Conservation (phyloP, 2,329 filamentous ascomycete genomes). For the Fusarium sp. region DNA sequence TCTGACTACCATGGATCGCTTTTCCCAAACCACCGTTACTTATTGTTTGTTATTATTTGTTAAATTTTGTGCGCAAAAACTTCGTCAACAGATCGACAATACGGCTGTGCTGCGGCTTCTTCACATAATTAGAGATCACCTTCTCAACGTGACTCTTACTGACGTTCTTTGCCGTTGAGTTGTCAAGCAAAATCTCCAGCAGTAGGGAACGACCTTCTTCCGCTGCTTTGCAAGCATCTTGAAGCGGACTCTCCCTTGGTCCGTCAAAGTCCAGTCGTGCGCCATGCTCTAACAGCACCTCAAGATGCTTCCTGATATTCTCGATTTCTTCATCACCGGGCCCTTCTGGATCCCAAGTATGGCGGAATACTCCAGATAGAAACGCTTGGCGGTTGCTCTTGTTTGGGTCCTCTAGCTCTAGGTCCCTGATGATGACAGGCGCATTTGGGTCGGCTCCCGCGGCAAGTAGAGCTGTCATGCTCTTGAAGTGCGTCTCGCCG, state of each 20-base stretch:
- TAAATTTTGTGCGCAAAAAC: conserved; percentile 2
- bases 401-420: not conserved
- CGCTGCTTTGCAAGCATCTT: conserved; percentile 14
- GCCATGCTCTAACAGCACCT: conserved; percentile 14
- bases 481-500: not conserved
- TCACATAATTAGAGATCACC: not conserved
- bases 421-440: not conserved
- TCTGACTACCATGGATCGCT: not conserved
- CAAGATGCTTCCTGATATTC: not conserved
- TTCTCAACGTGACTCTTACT: not conserved
- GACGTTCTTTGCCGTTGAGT: conserved; percentile 12
- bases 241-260: conserved; percentile 1
- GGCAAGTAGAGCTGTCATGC: conserved; percentile 9
- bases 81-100: not conserved
- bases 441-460: conserved; percentile 17
- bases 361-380: conserved; percentile 16
- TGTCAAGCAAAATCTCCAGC: conserved; percentile 8
- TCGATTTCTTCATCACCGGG: not conserved
- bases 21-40: too few species aligned
- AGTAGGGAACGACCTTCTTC: conserved; percentile 3
- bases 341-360: not conserved
- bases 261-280: conserved; percentile 11
- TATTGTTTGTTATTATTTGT: too few species aligned
- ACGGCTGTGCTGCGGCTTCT: not conserved
- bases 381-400: conserved; percentile 7